Evolutionary conservation across 108 stramenopile species (phyloP), one percentile per base, ranked within the genome.

Genomic region (Cyclotella choctawhatcheeana): DNA sequence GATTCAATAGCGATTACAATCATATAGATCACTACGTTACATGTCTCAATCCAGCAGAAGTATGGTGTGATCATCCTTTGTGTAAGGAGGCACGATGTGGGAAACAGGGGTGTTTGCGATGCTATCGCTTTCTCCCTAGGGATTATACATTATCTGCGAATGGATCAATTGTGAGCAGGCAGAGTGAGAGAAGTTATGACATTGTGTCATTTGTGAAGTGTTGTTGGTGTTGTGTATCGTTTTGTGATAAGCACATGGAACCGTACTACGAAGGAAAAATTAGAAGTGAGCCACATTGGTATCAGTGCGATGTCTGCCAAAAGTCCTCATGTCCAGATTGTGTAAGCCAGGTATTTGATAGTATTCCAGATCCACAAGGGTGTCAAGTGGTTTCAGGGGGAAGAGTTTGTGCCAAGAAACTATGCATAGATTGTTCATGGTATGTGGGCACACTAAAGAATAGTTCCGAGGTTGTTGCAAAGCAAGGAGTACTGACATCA

Each of bases 241-340:
- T 55, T 52, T 76, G 75, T 53, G 24, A 31, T 17, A 67, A 69
- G 3, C 75, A 76, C 35, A 29, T 51, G 12, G 18, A 47, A n/a
- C 25, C 48, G n/a, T 20, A 18, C 10, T 52, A 24, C 31, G 30
- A 31, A 29, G 18, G 27, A 14, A 14, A 33, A 32, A 24, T 30
- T 8, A 5, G 7, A 60, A 22, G 25, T 29, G 47, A 30, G 22
- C 18, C 12, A 31, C 10, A 5, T 18, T 77, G 76, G 76, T 77
- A 65, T 64, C 64, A 50, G 24, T 77, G 76, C 47, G 69, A 77
- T 32, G 63, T 70, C 13, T 77, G 76, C 45, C 53, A 77, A 18
- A 29, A 62, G 37, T 77, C 76, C 50, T 71, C 70, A 18, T 71
- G 70, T 24, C 48, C 59, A 26, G 59, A 71, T 25, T 71, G 70